Conservation (phyloP, 2,329 filamentous ascomycete genomes). For the Lasiodiplodia hormozganensis region DNA sequence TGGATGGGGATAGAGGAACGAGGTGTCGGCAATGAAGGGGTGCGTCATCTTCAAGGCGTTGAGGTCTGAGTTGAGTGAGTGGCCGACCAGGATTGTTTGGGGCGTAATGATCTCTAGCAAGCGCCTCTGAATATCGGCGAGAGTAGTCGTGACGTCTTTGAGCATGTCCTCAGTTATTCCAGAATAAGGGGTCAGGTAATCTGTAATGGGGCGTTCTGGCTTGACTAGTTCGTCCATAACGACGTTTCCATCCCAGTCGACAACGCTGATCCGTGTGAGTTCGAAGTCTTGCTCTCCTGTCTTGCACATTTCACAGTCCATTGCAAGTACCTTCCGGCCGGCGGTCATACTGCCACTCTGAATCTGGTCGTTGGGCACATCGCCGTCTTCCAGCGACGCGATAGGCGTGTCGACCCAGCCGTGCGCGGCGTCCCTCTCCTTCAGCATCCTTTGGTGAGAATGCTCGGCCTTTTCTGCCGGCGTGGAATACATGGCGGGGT, state of each 20-base stretch:
- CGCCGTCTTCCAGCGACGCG: constrained; percentile 68
- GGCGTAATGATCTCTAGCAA: constrained; percentile 76
- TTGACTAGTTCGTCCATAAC: constrained; percentile 92
- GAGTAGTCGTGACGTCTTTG: constrained; percentile 79
- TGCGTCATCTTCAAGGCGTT: constrained; percentile 85
- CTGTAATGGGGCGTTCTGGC: constrained; percentile 82
- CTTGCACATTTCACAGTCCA: constrained; percentile 98
- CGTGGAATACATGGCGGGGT: constrained; percentile 74
- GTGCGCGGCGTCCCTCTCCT: constrained; percentile 57
- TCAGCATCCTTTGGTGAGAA: constrained; percentile 59
- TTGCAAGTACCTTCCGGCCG: constrained; percentile 77
- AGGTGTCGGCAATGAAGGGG: constrained; percentile 92
- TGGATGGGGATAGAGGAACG: constrained; percentile 87
- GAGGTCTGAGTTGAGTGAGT: constrained; percentile 83
- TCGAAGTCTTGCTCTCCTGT: constrained; percentile 81
- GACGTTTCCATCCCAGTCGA: constrained; percentile 83
- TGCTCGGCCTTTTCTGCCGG: constrained; percentile 62
- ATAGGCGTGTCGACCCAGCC: constrained; percentile 88
- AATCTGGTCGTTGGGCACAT: constrained; percentile 72
- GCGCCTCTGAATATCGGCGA: constrained; percentile 80
- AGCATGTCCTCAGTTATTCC: constrained; percentile 91
- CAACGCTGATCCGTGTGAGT: constrained; percentile 85
- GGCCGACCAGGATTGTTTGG: constrained; percentile 76
- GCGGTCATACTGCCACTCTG: constrained; percentile 83
- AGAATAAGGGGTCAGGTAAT: constrained; percentile 89